Evolutionary conservation across 306 rosid species (phyloP).

Genomic region (Rosa chinensis): DNA sequence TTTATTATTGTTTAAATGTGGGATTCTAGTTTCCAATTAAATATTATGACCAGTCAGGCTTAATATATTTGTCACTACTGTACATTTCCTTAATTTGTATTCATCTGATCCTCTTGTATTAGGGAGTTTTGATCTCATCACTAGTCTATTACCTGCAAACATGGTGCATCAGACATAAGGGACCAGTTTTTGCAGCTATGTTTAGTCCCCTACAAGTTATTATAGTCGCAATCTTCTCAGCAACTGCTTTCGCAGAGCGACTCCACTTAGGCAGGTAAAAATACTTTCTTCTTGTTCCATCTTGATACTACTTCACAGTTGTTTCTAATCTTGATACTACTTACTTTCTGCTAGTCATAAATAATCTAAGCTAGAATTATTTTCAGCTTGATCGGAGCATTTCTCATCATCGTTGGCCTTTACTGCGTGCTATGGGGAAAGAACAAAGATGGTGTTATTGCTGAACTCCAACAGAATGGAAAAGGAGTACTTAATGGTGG

Average conservation of each 20-base stretch:
- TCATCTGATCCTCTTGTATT: not conserved
- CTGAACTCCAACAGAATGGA: not conserved
- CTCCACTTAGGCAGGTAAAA: conserved; percentile 34
- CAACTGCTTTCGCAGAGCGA: conserved; percentile 35
- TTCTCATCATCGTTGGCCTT: conserved; percentile 28
- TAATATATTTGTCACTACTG: not conserved
- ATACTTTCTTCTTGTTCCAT: not conserved
- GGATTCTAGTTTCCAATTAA: not conserved
- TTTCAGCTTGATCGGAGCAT: conserved; percentile 37
- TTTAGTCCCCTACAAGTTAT: conserved; percentile 32
- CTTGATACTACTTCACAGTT: not conserved
- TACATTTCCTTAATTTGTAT: not conserved
- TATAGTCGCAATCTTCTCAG: conserved; percentile 27
- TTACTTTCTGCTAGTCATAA: not conserved
- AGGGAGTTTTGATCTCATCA: conserved; percentile 36
- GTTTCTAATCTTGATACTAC: not conserved
- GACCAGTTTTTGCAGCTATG: conserved; percentile 44
- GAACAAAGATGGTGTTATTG: conserved; percentile 1
- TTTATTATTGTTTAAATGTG: not conserved
- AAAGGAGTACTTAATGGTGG: not conserved
- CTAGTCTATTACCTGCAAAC: conserved; percentile 31
- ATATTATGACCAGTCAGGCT: not conserved
- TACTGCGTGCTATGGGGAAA: conserved; percentile 43
- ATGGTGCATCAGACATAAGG: conserved; percentile 41
- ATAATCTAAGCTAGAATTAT: not conserved